Conservation (phyloP, 2,329 filamentous ascomycete species). For the Coniella vitis region DNA sequence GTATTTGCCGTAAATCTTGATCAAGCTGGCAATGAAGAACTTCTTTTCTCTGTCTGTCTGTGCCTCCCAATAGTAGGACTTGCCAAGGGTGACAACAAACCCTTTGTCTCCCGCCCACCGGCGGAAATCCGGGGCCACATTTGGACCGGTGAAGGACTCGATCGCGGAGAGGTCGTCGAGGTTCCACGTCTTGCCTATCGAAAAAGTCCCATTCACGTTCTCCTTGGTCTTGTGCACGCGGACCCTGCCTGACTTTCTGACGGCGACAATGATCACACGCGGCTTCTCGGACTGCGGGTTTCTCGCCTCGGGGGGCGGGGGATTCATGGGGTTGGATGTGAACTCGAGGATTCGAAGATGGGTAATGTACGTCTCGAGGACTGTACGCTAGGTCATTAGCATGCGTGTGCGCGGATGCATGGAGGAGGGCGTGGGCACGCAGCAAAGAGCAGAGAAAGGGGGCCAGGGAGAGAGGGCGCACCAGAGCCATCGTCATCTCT, state of each 20-base stretch:
- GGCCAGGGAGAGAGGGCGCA: slow-evolving; percentile 38
- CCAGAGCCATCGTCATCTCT: slow-evolving; percentile 79
- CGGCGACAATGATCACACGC: slow-evolving; percentile 86
- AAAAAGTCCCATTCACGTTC: slow-evolving; percentile 89
- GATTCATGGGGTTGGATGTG: slow-evolving; percentile 71
- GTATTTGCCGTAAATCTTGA: slow-evolving; percentile 97
- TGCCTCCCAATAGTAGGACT: slow-evolving; percentile 96
- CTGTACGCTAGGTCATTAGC: slow-evolving; percentile 33
- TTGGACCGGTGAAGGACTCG: slow-evolving; percentile 67
- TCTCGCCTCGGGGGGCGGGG: slow-evolving; percentile 72
- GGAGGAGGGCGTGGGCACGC: neutral
- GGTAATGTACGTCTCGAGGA: slow-evolving; percentile 93
- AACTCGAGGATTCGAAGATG: slow-evolving; percentile 91
- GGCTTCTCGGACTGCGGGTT: slow-evolving; percentile 72
- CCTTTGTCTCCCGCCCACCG: slow-evolving; percentile 78
- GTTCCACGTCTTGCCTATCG: slow-evolving; percentile 97
- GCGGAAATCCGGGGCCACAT: slow-evolving; percentile 52
- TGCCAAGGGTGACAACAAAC: slow-evolving; percentile 82
- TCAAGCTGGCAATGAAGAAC: slow-evolving; percentile 92
- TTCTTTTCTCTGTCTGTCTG: slow-evolving; percentile 94
- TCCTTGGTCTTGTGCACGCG: slow-evolving; percentile 96
- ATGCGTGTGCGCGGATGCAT: slow-evolving; percentile 8
- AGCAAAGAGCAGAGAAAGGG: slow-evolving; percentile 8
- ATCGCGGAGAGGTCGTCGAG: slow-evolving; percentile 82
- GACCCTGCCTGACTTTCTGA: slow-evolving; percentile 85